Base-by-base conservation (phyloP, 306 rosid genomes). In the Mucuna pruriens region DNA sequence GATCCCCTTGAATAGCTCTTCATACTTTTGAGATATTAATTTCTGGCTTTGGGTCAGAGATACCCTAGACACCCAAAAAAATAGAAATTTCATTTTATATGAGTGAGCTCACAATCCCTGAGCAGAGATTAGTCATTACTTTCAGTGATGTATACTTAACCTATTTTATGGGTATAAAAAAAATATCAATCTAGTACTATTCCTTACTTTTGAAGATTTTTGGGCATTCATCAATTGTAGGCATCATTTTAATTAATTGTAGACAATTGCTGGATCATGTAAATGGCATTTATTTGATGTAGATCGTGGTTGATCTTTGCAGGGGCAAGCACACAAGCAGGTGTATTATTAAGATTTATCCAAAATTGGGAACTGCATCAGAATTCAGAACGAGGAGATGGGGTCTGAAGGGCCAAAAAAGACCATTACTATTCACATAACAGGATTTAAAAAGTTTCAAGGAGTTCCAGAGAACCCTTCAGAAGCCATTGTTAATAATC, bases 401-500 rank as follows among this genome's bases (percentile, higher is more conserved):
- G 96, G 97, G 74, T 94, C 98, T 66, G 97, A 94, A 88, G 94
- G 92, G 57, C 90, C 91, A 84, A 89, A 84, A 84, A 89, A 84
- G 85, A 74, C 60, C 5, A 78, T 92, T n/a, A 90, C 90, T 23
- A 81, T 94, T 82, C 90, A 92, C 67, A 91, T 94, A 31, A 94
- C 93, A 48, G 98, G 98, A 65, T 94, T 92, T 85, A 94, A 88
- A 78, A 94, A 84, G 85, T 94, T 94, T 79, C 92, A 84, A 60
- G 98, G 98, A 20, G 96, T 94, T 40, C 65, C 89, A 9, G 90
- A 88, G 39, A 94, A 94, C 82, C 98, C 98, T 19, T 87, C 98
- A 2, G 98, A 94, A 80, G 10, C 51, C 1, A 87, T 94, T 39
- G 94, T 92, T 9, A 82, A 49, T 77, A 91, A 92, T 48, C 83